phyloP scores from a whole-genome alignment of 208 protist species.

The Leishmania major region DNA sequence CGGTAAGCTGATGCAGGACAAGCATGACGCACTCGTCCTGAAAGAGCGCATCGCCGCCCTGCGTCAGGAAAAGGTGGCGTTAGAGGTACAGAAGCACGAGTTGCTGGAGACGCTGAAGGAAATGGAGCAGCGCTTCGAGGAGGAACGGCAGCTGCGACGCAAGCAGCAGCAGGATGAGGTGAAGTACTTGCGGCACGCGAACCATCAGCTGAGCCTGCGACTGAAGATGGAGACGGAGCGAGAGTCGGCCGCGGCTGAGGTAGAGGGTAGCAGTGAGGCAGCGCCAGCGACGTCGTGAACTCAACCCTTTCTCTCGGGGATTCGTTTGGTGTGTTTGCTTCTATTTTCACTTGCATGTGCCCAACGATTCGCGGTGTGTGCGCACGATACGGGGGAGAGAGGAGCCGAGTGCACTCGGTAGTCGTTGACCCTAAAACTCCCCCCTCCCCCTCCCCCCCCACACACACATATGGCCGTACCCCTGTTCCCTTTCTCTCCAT shows the following conservation, averaged over 20 bases:
- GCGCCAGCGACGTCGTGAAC: background rate
- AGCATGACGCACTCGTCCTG: conserved; percentile 24
- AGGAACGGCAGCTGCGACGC: conserved; percentile 45
- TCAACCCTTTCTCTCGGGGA: background rate
- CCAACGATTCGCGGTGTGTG: background rate
- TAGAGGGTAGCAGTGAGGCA: conserved; percentile 5
- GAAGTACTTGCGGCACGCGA: conserved; percentile 93
- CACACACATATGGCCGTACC: background rate
- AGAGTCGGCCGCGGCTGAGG: conserved; percentile 32
- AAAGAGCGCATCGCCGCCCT: conserved; percentile 36
- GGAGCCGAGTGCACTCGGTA: background rate
- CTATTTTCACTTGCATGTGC: background rate
- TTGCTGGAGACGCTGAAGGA: conserved; percentile 31
- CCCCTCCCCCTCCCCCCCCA: background rate
- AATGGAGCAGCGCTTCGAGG: conserved; percentile 33
- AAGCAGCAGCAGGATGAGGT: conserved; percentile 96
- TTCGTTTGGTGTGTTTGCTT: background rate
- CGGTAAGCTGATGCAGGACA: conserved; percentile 36
- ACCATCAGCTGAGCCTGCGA: conserved; percentile 93
- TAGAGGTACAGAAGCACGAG: conserved; percentile 43
- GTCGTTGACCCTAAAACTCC: background rate
- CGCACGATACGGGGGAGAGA: background rate
- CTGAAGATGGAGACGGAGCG: conserved; percentile 88
- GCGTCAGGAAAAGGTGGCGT: conserved; percentile 21
- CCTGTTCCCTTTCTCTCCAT: background rate